Percentiles rank a stretch among this genome's conserved stretches.
Conservation (phyloP, 768 basidiomycete species). For the Naganishia kalamii region DNA sequence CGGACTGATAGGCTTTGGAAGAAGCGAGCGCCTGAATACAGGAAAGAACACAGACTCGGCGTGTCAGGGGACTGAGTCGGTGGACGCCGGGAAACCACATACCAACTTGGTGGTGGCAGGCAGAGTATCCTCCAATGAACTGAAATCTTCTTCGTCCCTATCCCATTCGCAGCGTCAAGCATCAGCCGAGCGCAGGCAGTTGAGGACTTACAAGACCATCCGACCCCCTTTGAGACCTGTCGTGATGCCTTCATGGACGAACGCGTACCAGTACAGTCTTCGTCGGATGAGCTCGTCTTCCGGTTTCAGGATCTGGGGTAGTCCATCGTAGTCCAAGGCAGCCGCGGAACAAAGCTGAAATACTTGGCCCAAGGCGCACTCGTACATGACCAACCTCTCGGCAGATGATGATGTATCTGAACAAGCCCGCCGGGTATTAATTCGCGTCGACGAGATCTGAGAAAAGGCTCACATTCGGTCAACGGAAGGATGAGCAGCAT, state of each 20-base stretch:
- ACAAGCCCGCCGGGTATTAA: slow-evolving; percentile 15
- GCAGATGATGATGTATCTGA: slow-evolving; percentile 51
- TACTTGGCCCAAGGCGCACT: slow-evolving; percentile 74
- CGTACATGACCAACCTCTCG: slow-evolving; percentile 62
- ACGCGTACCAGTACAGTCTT: slow-evolving; percentile 82
- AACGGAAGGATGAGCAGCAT: slow-evolving; percentile 74
- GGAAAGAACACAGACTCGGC: not conserved
- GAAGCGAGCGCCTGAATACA: not conserved
- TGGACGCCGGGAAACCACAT: not conserved
- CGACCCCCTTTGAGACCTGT: slow-evolving; percentile 79
- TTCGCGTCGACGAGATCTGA: not conserved
- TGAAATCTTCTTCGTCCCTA: slow-evolving; percentile 70
- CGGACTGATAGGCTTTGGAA: slow-evolving; percentile 21
- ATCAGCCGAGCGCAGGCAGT: not conserved
- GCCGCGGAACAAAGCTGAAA: slow-evolving; percentile 64
- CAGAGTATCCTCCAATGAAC: slow-evolving; percentile 62
- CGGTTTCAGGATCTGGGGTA: slow-evolving; percentile 40
- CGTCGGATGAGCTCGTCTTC: slow-evolving; percentile 64
- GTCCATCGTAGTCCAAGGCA: slow-evolving; percentile 46
- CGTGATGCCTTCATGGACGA: slow-evolving; percentile 75
- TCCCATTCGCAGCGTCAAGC: not conserved
- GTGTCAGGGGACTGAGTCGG: not conserved
- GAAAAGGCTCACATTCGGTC: slow-evolving; percentile 61
- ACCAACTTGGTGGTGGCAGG: slow-evolving; percentile 53
- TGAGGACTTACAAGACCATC: slow-evolving; percentile 62